Evolutionary conservation across 768 basidiomycete species (phyloP), one percentile per base, ranked within the genome.

Genomic region (Boletus tylopilopsis): DNA sequence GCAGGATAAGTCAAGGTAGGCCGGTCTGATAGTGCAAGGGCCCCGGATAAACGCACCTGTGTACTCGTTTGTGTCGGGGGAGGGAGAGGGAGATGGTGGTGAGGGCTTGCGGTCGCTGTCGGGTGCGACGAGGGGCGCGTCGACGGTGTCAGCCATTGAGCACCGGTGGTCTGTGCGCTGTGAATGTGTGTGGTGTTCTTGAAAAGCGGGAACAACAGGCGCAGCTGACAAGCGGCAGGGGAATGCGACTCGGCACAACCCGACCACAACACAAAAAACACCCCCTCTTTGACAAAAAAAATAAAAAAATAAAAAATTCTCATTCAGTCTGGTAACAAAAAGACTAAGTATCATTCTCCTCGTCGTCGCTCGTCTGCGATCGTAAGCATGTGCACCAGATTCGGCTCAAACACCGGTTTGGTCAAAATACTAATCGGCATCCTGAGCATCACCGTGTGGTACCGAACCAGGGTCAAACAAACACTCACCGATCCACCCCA

Each of bases 401-500:
- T 75, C 44, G 73, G 76, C 68, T 89, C 86, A 21, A 77, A 68
- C 2, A 90, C 89, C 0, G 90, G 89, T 68, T 91, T 91, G 40
- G 86, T 90, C 52, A 91, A 67, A 15, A 91, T 80, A 44, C 86
- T 89, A 13, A n/a, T 34, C n/a, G 47, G 13, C 50, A 40, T 41
- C 27, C n/a, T 3, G n/a, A n/a, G n/a, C 22, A 47, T 60, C 52
- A 57, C 43, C 35, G 2, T 16, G 13, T 27, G 10, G 27, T 22
- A 29, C 6, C 15, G 2, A 22, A 16, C 23, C 18, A 16, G 25
- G 11, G 8, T 16, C 39, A 51, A 4, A 19, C n/a, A n/a, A n/a
- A n/a, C n/a, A 71, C 82, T 51, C 67, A 87, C 87, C 80, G 75
- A 69, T 90, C 83, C 38, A 80, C 87, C 24, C 88, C 88, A 5